Base-by-base conservation (phyloP, 768 basidiomycete genomes). In the Naganishia kalamii region DNA sequence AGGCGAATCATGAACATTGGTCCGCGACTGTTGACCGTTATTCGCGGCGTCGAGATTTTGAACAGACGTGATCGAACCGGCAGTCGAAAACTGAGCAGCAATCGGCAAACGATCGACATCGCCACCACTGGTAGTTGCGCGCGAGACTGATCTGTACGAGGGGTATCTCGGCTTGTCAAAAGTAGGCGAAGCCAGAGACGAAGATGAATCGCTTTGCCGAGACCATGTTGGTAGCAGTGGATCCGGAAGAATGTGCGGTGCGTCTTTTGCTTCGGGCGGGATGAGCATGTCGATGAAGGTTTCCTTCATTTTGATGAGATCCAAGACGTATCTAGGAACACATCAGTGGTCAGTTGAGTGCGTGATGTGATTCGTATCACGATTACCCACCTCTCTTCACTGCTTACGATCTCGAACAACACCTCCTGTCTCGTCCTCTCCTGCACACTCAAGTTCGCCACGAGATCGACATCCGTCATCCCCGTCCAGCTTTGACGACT, bases 391-490 rank as follows among this genome's bases (percentile, higher is more conserved):
- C 92, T 86, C 77, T 97, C 92, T 80, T 97, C 93, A 70, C 90
- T 92, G 32, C 89, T 88, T 52, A 97, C 92, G 70, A 97, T 97
- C 81, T 97, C 93, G 81, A 91, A 96, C 29, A 97, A 79, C 6
- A 97, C 93, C 80, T 97, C 93, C 78, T 97, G 93, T 60, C 93
- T 85, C 41, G 93, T 96, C 65, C 93, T 85, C 77, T 97, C 93
- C 66, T 90, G 85, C 48, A 90, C 87, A n/a, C 92, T 90, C 37
- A 97, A 82, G 74, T 97, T 91, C 48, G 87, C 86, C 21, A 97
- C 89, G 46, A 97, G 85, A 78, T 97, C 93, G 63, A 90, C 91
- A 76, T 93, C 92, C 11, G 92, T 90, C 68, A 87, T 88, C 76
- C 94, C 90, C 73, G 90, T 93, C 93, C 93, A 97, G 63, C 76